Evolutionary conservation across 768 basidiomycete species (phyloP).

Genomic region (Boletus reticuloceps): DNA sequence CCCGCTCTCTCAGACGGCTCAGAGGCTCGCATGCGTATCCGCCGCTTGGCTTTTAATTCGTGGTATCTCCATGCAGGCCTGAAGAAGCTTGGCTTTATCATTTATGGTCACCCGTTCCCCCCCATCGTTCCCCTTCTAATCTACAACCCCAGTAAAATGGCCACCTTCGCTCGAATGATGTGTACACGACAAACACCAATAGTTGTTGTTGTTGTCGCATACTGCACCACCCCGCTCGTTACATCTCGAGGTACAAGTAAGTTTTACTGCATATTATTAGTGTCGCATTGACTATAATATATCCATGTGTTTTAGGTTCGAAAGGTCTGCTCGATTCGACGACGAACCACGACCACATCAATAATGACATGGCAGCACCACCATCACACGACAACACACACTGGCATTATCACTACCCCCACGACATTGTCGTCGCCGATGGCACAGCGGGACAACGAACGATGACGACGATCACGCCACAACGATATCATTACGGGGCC

Average conservation of each 20-base stretch:
- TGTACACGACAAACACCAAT: slow-evolving; percentile 70
- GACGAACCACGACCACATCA: no score
- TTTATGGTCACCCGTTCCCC: slow-evolving; percentile 86
- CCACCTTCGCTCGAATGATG: slow-evolving; percentile 89
- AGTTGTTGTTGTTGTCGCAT: slow-evolving; percentile 86
- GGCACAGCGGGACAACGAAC: no score
- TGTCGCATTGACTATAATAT: no score
- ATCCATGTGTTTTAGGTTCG: no score
- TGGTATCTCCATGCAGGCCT: slow-evolving; percentile 87
- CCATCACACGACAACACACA: no score
- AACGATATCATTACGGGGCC: no score
- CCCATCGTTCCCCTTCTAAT: slow-evolving; percentile 92
- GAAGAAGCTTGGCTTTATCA: slow-evolving; percentile 93
- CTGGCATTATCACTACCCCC: no score
- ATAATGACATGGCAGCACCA: no score
- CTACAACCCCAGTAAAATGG: slow-evolving; percentile 94
- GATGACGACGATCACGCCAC: no score
- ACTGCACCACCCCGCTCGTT: slow-evolving; percentile 87
- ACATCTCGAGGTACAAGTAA: slow-evolving; percentile 55
- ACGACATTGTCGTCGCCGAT: no score
- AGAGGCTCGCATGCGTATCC: slow-evolving; percentile 80
- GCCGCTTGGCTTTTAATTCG: slow-evolving; percentile 91
- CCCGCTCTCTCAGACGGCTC: slow-evolving; percentile 70
- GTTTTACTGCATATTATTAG: no score
- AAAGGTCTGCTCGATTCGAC: no score